Evolutionary conservation across 2,329 filamentous ascomycete genomes (phyloP).

Genomic region (Bipolaris oryzae): DNA sequence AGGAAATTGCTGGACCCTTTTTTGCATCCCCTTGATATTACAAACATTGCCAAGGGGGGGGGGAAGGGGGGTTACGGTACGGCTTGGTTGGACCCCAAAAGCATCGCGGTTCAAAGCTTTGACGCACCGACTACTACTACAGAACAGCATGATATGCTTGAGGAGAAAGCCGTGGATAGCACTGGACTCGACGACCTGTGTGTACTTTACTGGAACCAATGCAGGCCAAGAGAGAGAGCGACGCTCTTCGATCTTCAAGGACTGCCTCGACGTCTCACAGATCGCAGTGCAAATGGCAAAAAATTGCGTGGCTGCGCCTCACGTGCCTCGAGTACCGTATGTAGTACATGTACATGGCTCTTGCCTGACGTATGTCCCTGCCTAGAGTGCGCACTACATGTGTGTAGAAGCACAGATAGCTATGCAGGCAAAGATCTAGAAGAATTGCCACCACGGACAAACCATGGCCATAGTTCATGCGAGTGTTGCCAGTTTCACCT

Average conservation of each 20-base stretch:
- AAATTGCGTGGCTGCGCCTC: background rate
- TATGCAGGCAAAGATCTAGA: conserved; percentile 6
- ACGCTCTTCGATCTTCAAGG: conserved; percentile 5
- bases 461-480: conserved; percentile 2
- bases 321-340: background rate
- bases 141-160: background rate
- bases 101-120: conserved; percentile 5
- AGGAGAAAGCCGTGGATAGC: conserved; percentile 2
- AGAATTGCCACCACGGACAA: conserved; percentile 1
- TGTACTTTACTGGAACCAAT: background rate
- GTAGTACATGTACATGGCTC: background rate
- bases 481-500: conserved; percentile 1
- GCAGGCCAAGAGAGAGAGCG: conserved; percentile 1
- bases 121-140: conserved; percentile 2
- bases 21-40: background rate
- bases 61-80: conserved; percentile 7
- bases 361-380: background rate
- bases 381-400: background rate
- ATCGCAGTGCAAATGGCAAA: conserved; percentile 1
- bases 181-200: conserved; percentile 4
- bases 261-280: background rate
- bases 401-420: conserved; percentile 3
- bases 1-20: conserved; percentile 6
- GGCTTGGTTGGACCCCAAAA: conserved; percentile 6
- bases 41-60: background rate